These are phyloP conservation scores for Xylaria cubensis DNA, from an alignment of 495 filamentous ascomycete genomes.

Conservation along the genomic window DNA sequence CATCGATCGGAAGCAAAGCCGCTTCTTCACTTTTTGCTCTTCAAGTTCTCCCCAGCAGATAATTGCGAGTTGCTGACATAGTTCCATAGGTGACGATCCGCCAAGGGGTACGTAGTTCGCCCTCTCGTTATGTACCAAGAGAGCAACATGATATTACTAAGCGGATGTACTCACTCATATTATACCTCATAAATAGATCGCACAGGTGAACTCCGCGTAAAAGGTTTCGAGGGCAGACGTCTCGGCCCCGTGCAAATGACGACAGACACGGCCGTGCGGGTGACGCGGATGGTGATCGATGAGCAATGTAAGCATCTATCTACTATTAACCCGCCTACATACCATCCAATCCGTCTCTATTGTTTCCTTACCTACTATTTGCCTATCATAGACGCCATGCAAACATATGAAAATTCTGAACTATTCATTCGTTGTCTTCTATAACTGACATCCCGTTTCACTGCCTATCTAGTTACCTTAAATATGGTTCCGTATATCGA, in stretches of 20 bases:
- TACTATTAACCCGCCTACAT: not conserved
- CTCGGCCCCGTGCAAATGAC: constrained; percentile 97
- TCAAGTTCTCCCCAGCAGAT: not conserved
- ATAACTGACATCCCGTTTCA: not conserved
- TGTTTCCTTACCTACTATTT: not conserved
- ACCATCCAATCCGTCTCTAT: not conserved
- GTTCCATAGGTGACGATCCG: constrained; percentile 85
- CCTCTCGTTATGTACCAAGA: not conserved
- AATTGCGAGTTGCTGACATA: not conserved
- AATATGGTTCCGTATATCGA: constrained; percentile 81
- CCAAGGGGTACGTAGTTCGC: constrained; percentile 73
- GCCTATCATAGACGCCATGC: not conserved
- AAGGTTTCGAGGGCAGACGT: constrained; percentile 87
- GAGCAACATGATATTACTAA: constrained; percentile 12
- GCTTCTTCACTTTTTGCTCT: not conserved
- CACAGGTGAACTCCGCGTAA: constrained; percentile 88
- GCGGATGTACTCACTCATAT: not conserved
- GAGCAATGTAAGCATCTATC: constrained; percentile 66
- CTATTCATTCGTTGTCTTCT: not conserved
- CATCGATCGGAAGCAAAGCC: not conserved
- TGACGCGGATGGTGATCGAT: constrained; percentile 87
- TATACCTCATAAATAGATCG: constrained; percentile 65
- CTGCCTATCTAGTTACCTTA: constrained; percentile 65
- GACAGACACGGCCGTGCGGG: constrained; percentile 93
- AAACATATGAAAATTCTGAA: not conserved